phyloP scores from a whole-genome alignment of 2,329 filamentous ascomycete genomes.

The Onygenales sp. region DNA sequence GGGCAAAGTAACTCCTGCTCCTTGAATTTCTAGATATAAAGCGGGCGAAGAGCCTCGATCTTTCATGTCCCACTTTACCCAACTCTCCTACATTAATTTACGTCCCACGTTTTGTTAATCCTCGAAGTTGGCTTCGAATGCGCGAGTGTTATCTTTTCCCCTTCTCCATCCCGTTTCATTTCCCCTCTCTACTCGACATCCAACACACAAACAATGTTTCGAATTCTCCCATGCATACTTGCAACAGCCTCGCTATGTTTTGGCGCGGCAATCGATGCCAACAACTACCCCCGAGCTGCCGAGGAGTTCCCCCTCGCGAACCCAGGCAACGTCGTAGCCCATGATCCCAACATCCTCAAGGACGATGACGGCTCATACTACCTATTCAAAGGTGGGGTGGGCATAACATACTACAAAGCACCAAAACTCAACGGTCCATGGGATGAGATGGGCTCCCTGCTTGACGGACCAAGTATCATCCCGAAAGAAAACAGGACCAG shows the following conservation, averaged over 20 bases:
- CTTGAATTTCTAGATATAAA: too few species aligned
- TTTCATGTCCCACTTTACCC: too few species aligned
- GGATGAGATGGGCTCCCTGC: conserved; percentile 22
- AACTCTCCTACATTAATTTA: too few species aligned
- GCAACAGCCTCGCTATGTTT: background rate
- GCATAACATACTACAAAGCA: conserved; percentile 19
- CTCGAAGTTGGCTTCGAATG: too few species aligned
- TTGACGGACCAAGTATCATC: conserved; percentile 22
- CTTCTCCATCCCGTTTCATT: background rate
- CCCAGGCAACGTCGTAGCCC: conserved; percentile 6
- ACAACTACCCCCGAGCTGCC: background rate
- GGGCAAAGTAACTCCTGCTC: too few species aligned
- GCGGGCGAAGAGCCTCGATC: too few species aligned
- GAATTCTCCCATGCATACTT: too few species aligned
- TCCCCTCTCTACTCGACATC: too few species aligned
- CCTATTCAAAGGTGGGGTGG: conserved; percentile 23
- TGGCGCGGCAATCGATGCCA: too few species aligned
- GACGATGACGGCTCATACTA: conserved; percentile 21
- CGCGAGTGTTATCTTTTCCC: too few species aligned
- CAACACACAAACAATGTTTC: too few species aligned
- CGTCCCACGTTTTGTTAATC: too few species aligned
- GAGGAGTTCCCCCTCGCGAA: background rate
- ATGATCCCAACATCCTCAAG: conserved; percentile 26
- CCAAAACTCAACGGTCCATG: conserved; percentile 23
- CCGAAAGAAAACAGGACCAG: conserved; percentile 18